phyloP scores from a whole-genome alignment of 495 filamentous ascomycete species.

The Hypoxylon intermedium region DNA sequence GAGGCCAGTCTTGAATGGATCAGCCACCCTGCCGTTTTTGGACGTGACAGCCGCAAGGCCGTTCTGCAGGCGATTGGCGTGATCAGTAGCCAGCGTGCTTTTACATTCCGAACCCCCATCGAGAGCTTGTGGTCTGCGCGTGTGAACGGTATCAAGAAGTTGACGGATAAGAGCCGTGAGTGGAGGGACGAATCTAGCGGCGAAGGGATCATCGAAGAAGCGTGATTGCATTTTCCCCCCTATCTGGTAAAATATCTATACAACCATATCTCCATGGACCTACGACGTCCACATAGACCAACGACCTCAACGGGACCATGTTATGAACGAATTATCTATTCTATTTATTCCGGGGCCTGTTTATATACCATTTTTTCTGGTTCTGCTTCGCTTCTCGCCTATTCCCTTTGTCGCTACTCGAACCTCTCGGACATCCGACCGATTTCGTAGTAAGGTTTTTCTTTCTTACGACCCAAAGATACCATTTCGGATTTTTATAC shows the following conservation, averaged over 20 bases:
- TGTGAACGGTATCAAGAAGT: conserved; percentile 74
- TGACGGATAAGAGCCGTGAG: conserved; percentile 80
- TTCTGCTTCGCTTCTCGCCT: conserved; percentile 10
- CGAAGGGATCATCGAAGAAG: conserved; percentile 81
- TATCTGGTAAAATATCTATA: conserved; percentile 16
- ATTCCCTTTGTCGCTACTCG: conserved; percentile 13
- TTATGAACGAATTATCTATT: conserved; percentile 35
- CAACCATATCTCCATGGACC: conserved; percentile 13
- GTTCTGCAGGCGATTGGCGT: conserved; percentile 96
- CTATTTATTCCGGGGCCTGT: conserved; percentile 16
- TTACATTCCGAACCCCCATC: conserved; percentile 87
- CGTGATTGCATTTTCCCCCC: conserved; percentile 41
- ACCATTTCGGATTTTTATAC: conserved; percentile 35
- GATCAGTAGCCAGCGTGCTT: conserved; percentile 91
- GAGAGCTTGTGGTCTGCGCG: conserved; percentile 86
- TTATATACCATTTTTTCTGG: conserved; percentile 10
- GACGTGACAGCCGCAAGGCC: conserved; percentile 92
- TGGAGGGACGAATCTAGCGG: conserved; percentile 88
- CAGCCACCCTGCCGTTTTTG: conserved; percentile 93
- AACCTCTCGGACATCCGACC: conserved; percentile 7
- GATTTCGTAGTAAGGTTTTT: not conserved
- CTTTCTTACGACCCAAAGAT: conserved; percentile 34
- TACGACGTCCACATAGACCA: conserved; percentile 26
- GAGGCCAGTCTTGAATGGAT: conserved; percentile 98
- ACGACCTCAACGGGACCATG: conserved; percentile 35